Evolutionary conservation across 768 basidiomycete species (phyloP).

Genomic region (Termitomyces sp.): DNA sequence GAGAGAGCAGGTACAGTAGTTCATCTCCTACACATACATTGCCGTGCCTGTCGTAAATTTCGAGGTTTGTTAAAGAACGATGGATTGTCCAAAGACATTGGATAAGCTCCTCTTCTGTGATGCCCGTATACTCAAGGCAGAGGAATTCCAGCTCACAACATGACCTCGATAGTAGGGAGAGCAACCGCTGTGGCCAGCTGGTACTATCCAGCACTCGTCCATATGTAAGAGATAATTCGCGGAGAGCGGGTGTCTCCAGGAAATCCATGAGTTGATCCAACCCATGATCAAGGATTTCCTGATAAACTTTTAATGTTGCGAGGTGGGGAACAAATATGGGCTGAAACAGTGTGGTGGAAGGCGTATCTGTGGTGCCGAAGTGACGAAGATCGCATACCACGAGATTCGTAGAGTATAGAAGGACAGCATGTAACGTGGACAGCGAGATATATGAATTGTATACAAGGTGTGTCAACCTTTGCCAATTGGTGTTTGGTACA

Average conservation of each 20-base stretch:
- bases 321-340: neutral
- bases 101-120: conserved; percentile 15
- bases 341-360: neutral
- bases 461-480: neutral
- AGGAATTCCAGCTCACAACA: neutral
- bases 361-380: neutral
- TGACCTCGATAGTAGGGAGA: neutral
- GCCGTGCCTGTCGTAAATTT: conserved; percentile 2
- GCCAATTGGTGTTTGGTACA: neutral
- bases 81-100: conserved; percentile 14
- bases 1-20: neutral
- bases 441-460: neutral
- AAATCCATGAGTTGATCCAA: neutral
- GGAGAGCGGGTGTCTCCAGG: neutral
- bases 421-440: neutral
- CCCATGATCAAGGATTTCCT: neutral
- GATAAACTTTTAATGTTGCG: neutral
- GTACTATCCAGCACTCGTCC: neutral
- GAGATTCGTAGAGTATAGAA: neutral
- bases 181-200: neutral
- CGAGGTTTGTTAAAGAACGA: conserved; percentile 10
- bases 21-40: neutral
- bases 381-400: neutral
- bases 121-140: conserved; percentile 13
- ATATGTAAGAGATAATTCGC: neutral